Conservation (phyloP, 139 green algal genomes). For the Micromonas commoda region DNA sequence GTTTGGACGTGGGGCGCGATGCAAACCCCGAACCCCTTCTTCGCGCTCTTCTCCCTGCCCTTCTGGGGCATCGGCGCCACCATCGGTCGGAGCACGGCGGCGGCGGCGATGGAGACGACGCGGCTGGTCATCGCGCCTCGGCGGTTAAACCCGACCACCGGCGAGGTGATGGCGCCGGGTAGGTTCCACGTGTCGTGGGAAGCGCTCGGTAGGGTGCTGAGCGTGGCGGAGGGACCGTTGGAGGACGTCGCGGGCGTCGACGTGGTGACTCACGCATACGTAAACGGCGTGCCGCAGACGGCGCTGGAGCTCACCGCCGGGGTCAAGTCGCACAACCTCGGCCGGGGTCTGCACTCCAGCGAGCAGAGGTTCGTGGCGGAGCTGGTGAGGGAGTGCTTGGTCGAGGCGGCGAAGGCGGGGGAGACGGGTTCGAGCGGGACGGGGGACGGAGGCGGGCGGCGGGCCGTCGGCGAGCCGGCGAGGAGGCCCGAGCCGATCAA, state of each 20-base stretch:
- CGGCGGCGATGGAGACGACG: constrained; percentile 1
- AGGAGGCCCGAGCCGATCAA: no score
- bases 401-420: no score
- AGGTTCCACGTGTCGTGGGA: neutral
- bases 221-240: neutral
- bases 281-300: constrained; percentile 3
- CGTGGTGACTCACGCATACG: neutral
- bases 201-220: neutral
- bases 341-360: neutral
- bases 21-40: neutral
- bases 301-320: neutral
- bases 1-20: constrained; percentile 14
- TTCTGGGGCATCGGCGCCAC: constrained; percentile 15
- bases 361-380: constrained; percentile 2
- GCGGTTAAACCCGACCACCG: no score
- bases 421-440: no score
- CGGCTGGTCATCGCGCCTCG: neutral
- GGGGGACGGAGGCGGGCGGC: no score
- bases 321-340: neutral
- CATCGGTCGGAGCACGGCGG: neutral
- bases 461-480: no score
- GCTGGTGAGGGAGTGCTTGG: neutral
- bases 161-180: neutral
- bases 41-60: constrained; percentile 7
- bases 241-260: neutral